Evolutionary conservation across 306 rosid genomes (phyloP), one percentile per base, ranked within the genome.

Genomic region (Pachyrhizus erosus): DNA sequence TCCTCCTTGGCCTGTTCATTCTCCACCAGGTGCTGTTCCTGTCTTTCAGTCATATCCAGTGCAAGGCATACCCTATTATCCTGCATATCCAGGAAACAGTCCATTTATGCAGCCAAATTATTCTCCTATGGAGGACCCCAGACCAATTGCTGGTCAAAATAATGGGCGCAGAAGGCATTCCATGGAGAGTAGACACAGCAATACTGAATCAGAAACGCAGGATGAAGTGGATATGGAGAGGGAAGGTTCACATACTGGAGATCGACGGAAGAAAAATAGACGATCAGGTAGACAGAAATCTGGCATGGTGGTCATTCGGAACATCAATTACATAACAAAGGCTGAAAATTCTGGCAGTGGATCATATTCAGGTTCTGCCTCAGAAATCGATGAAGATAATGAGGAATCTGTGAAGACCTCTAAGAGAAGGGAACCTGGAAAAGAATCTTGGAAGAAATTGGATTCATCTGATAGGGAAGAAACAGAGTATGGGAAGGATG

Each of bases 11-110:
- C 98, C 97, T 77, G 72, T 93, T 83, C 96, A 93, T 87, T 90
- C 97, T 88, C 90, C 97, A 37, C 91, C 94, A 1, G 97, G 98
- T 37, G 58, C 93, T 37, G 23, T 90, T 6, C 99, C 99, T 3
- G 91, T 86, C 81, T 93, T 76, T 90, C 98, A 76, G 70, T 89
- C 94, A 76, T 96, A 90, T 88, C 92, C 97, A 43, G 88, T 95
- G 87, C 99, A 93, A 80, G 99, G 99, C 84, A 92, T 96, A 86
- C 98, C 98, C 72, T 96, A 92, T 86, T 96, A 90, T 85, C 98
- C 84, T 79, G 71, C 89, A 73, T 92, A 90, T 87, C 94, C 92
- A 2, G 99, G 97, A 80, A 84, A 88, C 74, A 49, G 89, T 85
- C 97, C 94, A 1, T 91, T 39, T 84, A 87, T 86, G 82, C 99